Evolutionary conservation across 371 early-diverging fungal genomes (phyloP).

Genomic region (Batkoa obscura): DNA sequence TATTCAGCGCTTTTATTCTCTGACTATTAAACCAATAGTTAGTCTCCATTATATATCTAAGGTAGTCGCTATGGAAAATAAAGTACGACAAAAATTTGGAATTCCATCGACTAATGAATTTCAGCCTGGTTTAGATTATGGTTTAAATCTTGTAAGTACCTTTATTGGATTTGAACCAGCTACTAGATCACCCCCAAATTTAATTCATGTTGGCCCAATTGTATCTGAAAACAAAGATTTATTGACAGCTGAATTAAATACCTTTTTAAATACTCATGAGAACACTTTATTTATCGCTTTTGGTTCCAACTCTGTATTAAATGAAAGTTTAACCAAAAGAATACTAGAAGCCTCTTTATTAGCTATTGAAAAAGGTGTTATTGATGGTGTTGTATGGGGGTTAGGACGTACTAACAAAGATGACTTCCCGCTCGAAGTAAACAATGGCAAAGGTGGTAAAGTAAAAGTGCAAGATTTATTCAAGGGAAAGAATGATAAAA

Average conservation of each 20-base stretch:
- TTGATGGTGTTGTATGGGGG: slow-evolving; percentile 3
- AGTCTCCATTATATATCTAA: no score
- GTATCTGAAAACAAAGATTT: neutral
- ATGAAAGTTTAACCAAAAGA: neutral
- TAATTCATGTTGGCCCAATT: neutral
- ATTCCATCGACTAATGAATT: no score
- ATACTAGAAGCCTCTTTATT: no score
- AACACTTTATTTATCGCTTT: neutral
- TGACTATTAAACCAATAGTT: no score
- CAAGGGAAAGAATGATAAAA: no score
- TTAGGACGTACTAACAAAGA: neutral
- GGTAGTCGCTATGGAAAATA: no score
- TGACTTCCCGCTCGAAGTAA: neutral
- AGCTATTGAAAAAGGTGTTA: neutral
- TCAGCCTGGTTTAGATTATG: no score
- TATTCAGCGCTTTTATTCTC: no score
- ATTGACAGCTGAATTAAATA: neutral
- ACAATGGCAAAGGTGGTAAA: neutral
- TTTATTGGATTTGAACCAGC: slow-evolving; percentile 2
- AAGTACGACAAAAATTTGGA: no score
- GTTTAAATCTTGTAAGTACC: neutral
- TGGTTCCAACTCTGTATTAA: neutral
- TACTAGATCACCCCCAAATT: neutral
- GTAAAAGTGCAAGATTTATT: no score
- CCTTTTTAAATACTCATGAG: neutral